Conservation (phyloP, 208 protist genomes). For the Naegleria gruberi region DNA sequence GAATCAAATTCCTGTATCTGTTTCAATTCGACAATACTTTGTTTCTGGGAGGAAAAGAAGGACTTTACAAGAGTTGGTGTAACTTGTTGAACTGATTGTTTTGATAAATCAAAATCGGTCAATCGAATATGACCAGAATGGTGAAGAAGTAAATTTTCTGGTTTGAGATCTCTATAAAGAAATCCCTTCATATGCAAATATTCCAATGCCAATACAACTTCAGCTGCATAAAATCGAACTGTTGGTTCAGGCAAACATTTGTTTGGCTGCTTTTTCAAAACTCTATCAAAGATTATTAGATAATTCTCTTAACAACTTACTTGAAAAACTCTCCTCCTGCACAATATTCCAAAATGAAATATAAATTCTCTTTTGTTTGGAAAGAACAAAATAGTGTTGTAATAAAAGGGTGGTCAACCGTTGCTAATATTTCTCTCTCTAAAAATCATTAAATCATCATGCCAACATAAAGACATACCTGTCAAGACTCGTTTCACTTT, state of each 20-base stretch:
- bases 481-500: conserved; percentile 57
- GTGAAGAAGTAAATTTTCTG: conserved; percentile 87
- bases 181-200: conserved; percentile 84
- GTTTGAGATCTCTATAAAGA: conserved; percentile 89
- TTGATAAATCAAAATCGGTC: conserved; percentile 89
- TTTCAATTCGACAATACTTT: conserved; percentile 11
- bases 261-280: conserved; percentile 62
- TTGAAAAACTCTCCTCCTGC: conserved; percentile 34
- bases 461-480: background rate
- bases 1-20: background rate
- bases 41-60: background rate
- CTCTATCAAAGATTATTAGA: too few relatives aligned
- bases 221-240: conserved; percentile 66
- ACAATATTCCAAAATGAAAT: conserved; percentile 49
- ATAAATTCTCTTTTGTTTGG: conserved; percentile 33
- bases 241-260: conserved; percentile 15
- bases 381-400: conserved; percentile 33
- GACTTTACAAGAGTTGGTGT: conserved; percentile 22
- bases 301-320: too few relatives aligned
- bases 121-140: conserved; percentile 78
- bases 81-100: conserved; percentile 23
- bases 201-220: conserved; percentile 84
- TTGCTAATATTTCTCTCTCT: conserved; percentile 53
- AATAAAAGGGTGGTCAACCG: conserved; percentile 36
- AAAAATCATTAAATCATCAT: background rate